Conservation (phyloP, 1,139 yeast genomes). For the Saccharomyces hybrid region DNA sequence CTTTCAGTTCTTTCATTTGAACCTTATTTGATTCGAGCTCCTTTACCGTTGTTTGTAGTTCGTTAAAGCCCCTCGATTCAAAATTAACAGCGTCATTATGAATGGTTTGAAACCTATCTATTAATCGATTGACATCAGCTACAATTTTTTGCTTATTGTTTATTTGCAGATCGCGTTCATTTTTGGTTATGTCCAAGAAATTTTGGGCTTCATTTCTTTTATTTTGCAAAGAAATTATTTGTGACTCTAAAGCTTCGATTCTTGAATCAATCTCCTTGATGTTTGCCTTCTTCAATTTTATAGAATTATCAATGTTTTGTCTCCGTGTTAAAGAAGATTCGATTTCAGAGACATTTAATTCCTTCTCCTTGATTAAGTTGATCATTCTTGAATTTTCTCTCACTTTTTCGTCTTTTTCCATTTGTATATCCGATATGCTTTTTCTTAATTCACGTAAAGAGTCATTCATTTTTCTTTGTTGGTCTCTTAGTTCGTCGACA, state of each 20-base stretch:
- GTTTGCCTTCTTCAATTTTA: slow-evolving; percentile 34
- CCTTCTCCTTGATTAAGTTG: slow-evolving; percentile 48
- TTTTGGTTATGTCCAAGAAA: not conserved
- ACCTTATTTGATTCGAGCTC: not conserved
- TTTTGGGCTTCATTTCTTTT: not conserved
- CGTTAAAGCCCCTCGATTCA: not conserved
- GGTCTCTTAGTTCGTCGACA: slow-evolving; percentile 45
- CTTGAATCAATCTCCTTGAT: slow-evolving; percentile 37
- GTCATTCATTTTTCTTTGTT: slow-evolving; percentile 38
- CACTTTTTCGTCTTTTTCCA: slow-evolving; percentile 43
- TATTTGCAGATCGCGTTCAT: slow-evolving; percentile 1
- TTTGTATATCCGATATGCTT: slow-evolving; percentile 38
- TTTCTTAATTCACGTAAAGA: slow-evolving; percentile 42
- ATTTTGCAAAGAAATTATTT: not conserved
- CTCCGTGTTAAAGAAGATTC: slow-evolving; percentile 44
- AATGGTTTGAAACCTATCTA: not conserved
- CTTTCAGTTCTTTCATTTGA: slow-evolving; percentile 6
- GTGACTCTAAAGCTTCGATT: not conserved
- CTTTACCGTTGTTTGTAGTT: slow-evolving; percentile 1
- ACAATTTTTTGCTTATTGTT: not conserved
- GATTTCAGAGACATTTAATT: slow-evolving; percentile 46
- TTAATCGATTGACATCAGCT: not conserved
- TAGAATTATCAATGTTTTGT: slow-evolving; percentile 31
- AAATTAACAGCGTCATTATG: slow-evolving; percentile 18
- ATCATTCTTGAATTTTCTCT: slow-evolving; percentile 46